Percentiles rank a stretch among this genome's conserved stretches.
phyloP scores from a whole-genome alignment of 148 eudicot species.

The Camellia granthamiana region DNA sequence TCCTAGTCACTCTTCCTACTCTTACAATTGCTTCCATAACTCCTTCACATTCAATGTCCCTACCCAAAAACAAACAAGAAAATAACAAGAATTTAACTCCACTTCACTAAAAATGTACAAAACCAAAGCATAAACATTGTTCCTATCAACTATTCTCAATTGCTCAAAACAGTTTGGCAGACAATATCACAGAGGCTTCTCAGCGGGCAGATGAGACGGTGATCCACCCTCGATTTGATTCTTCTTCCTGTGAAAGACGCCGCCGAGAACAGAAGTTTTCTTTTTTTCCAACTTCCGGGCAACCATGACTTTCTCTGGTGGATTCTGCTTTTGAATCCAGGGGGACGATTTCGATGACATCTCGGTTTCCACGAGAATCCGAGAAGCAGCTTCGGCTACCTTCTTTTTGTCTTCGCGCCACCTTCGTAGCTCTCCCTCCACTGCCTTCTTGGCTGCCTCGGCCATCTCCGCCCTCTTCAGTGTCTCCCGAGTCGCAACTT shows the following conservation, averaged over 20 bases:
- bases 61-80: neutral
- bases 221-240: slow-evolving; percentile 50
- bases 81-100: neutral
- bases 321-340: slow-evolving; percentile 31
- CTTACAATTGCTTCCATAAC: slow-evolving; percentile 1
- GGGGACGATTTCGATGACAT: slow-evolving; percentile 42
- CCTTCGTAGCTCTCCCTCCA: slow-evolving; percentile 75
- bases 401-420: slow-evolving; percentile 86
- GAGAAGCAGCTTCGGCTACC: slow-evolving; percentile 62
- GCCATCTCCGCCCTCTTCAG: slow-evolving; percentile 69
- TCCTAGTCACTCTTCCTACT: neutral
- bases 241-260: slow-evolving; percentile 72
- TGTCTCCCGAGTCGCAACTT: slow-evolving; percentile 56
- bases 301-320: slow-evolving; percentile 24
- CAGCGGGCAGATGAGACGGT: slow-evolving; percentile 53
- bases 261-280: slow-evolving; percentile 45
- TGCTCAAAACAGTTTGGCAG: neutral
- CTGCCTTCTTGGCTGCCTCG: slow-evolving; percentile 77
- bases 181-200: slow-evolving; percentile 25
- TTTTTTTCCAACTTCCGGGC: slow-evolving; percentile 41
- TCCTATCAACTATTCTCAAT: slow-evolving; percentile 8
- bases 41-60: neutral
- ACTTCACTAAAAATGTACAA: slow-evolving; percentile 10
- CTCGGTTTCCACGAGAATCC: slow-evolving; percentile 50
- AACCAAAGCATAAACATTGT: slow-evolving; percentile 1